Conservation (phyloP, 1,139 yeast genomes). For the Lodderomyces theae region DNA sequence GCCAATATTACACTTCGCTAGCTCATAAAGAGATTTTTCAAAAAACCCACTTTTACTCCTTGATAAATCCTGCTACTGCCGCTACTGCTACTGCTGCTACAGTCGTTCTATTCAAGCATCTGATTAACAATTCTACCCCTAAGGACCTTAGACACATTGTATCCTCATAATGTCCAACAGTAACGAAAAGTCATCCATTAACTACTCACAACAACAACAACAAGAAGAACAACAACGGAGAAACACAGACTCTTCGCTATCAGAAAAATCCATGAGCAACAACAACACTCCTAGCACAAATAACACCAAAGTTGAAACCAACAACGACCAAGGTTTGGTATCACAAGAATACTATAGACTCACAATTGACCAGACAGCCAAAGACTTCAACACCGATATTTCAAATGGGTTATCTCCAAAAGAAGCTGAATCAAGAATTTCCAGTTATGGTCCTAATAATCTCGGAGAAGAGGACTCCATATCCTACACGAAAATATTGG, state of each 20-base stretch:
- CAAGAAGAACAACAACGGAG: no score
- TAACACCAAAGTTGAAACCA: background rate
- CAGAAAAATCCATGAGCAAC: slow-evolving; percentile 7
- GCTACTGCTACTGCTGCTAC: no score
- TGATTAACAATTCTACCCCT: no score
- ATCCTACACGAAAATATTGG: slow-evolving; percentile 54
- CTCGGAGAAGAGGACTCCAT: slow-evolving; percentile 62
- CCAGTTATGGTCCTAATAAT: slow-evolving; percentile 53
- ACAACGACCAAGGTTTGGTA: background rate
- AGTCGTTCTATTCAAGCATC: no score
- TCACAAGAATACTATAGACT: slow-evolving; percentile 24
- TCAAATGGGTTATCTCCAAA: slow-evolving; percentile 46
- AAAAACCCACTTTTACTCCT: no score
- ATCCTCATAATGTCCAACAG: slow-evolving; percentile 5
- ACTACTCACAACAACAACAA: slow-evolving; percentile 4
- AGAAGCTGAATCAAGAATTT: slow-evolving; percentile 27
- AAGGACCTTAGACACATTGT: background rate
- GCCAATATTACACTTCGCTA: no score
- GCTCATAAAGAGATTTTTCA: no score
- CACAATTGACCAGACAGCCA: slow-evolving; percentile 32
- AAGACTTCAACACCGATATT: slow-evolving; percentile 36
- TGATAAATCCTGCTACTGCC: no score
- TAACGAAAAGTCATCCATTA: slow-evolving; percentile 7
- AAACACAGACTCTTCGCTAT: slow-evolving; percentile 12
- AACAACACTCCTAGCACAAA: background rate